Evolutionary conservation across 768 basidiomycete genomes (phyloP), one percentile per base, ranked within the genome.

Genomic region (Kwoniella sp.): DNA sequence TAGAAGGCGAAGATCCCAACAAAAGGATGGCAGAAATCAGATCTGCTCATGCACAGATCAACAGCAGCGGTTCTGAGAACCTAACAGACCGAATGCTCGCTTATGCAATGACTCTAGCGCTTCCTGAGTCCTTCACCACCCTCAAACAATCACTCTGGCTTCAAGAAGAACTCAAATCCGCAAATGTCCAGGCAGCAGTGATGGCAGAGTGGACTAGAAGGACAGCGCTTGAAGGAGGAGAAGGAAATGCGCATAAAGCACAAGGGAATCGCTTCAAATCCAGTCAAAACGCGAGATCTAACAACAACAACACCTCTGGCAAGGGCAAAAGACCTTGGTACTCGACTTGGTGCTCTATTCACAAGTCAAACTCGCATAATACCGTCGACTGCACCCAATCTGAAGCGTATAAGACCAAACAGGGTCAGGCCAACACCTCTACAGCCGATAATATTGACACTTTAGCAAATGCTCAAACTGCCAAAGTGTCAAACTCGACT

Each of bases 1-100:
- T 20, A 17, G 68, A 69, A 50, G 64, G 60, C 26, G 68, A 69
- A 25, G 37, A 69, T 26, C 64, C 64, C 3, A 28, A 29, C 20
- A 45, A 20, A 15, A 22, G 25, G n/a, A n/a, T 69, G 20, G 58
- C 64, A 17, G n/a, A 30, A 22, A 38, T 69, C 28, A 58, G 28
- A 37, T 69, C 64, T 28, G 60, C 64, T 2, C 64, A 69, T 51
- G 34, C 60, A n/a, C 68, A 69, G 23, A 52, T 68, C 57, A 65
- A 59, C 25, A 30, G 25, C 34, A 34, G 34, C 23, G 34, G 57
- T 26, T 22, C 25, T 22, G 58, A 65, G 34, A 34, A 47, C 13
- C 28, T 58, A 5, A 52, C 57, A 13, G 68, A 69, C 38, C 20
- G 25, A 23, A 57, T 65, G 53, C 52, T 69, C n/a, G 63, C 63